Percentiles rank a stretch among this genome's conserved stretches.
These are phyloP conservation scores for Gliomastix tumulicola DNA, from an alignment of 2,329 filamentous ascomycete species.

Conservation along the genomic window DNA sequence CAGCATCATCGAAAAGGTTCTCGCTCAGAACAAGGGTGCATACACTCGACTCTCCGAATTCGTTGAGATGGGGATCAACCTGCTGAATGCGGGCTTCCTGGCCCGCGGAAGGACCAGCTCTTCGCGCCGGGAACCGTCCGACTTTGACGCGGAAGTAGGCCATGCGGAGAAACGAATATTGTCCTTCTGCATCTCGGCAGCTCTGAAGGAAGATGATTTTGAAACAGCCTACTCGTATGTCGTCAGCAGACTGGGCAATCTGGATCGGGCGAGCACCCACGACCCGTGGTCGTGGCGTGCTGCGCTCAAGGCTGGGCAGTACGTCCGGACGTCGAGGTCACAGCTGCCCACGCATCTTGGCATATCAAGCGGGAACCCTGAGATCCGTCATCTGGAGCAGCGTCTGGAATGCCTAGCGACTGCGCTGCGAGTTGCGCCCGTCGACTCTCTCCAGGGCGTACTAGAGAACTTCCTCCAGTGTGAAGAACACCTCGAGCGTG, in stretches of 20 bases:
- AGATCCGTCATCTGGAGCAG: slow-evolving; percentile 70
- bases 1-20: slow-evolving; percentile 62
- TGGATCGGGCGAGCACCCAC: slow-evolving; percentile 12
- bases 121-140: too few relatives aligned
- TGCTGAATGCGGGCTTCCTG: slow-evolving; percentile 52
- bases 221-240: slow-evolving; percentile 84
- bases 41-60: slow-evolving; percentile 73
- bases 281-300: slow-evolving; percentile 75
- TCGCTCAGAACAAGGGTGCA: slow-evolving; percentile 68
- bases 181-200: slow-evolving; percentile 74
- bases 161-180: slow-evolving; percentile 60
- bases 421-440: slow-evolving; percentile 67
- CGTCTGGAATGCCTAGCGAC: slow-evolving; percentile 74
- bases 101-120: slow-evolving; percentile 3
- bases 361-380: slow-evolving; percentile 49
- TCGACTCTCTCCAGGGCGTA: slow-evolving; percentile 64
- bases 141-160: slow-evolving; percentile 19
- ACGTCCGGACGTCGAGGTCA: slow-evolving; percentile 50
- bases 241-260: slow-evolving; percentile 54
- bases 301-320: slow-evolving; percentile 70
- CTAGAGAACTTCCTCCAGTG: slow-evolving; percentile 68
- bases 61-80: slow-evolving; percentile 58
- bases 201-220: slow-evolving; percentile 70
- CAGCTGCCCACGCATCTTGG: slow-evolving; percentile 52
- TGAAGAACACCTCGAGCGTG: slow-evolving; percentile 67